phyloP scores from a whole-genome alignment of 257 asterid species.

The Forsythia suspensa region DNA sequence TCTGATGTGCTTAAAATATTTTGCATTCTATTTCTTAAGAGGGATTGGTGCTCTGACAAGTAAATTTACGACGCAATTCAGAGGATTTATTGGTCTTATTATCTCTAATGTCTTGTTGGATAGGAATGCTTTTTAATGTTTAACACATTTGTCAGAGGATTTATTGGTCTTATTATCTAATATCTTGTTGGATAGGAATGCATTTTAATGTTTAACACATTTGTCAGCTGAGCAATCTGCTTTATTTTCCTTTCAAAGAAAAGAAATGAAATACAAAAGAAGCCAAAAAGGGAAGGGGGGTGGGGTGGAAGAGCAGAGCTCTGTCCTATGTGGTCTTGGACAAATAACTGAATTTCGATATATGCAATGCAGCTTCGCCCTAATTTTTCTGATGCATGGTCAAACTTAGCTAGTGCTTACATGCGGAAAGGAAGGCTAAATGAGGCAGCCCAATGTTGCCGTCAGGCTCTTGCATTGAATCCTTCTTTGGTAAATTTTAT shows the following conservation, averaged over 20 bases:
- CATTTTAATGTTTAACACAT: not conserved
- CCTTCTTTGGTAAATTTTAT: constrained; percentile 65
- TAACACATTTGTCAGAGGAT: not conserved
- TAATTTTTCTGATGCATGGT: constrained; percentile 99
- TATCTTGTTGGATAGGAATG: not conserved
- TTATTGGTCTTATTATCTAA: not conserved
- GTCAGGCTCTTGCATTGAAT: constrained; percentile 95
- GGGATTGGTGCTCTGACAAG: not conserved
- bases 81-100: not conserved
- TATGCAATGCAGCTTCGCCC: constrained; percentile 86
- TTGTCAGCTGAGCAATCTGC: not conserved
- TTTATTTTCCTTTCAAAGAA: not conserved
- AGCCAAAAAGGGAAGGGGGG: not conserved
- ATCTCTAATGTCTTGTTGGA: not conserved
- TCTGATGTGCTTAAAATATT: not conserved
- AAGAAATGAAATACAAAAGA: not conserved
- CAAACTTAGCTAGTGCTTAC: constrained; percentile 97
- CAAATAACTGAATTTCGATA: constrained; percentile 21
- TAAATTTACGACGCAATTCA: not conserved
- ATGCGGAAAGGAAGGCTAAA: constrained; percentile 89
- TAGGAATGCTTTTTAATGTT: not conserved
- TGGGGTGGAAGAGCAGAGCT: constrained; percentile 4
- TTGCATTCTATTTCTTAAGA: not conserved
- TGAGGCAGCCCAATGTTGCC: constrained; percentile 98
- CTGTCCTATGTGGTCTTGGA: constrained; percentile 15